These are phyloP conservation scores for Annulohypoxylon moriforme DNA, from an alignment of 495 filamentous ascomycete genomes.

Conservation along the genomic window DNA sequence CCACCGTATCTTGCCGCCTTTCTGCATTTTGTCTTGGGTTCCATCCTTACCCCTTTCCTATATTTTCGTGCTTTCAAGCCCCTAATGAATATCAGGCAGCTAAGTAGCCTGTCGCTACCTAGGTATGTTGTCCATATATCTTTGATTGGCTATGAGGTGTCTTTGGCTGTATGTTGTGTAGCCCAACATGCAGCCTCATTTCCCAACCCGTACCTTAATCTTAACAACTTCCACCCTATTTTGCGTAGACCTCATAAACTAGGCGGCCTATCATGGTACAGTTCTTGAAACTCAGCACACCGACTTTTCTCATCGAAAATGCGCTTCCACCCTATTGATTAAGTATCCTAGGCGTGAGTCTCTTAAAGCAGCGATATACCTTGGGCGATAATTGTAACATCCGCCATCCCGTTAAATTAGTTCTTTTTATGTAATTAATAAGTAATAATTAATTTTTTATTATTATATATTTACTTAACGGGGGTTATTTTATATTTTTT, in stretches of 20 bases:
- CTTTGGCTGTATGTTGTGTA: constrained; percentile 9
- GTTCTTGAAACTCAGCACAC: not conserved
- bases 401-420: no score
- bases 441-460: no score
- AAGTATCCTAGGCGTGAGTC: constrained; percentile 30
- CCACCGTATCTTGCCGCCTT: not conserved
- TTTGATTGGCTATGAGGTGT: not conserved
- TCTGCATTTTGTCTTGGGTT: no score
- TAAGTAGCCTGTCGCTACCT: not conserved
- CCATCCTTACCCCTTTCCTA: not conserved
- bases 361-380: constrained; percentile 20
- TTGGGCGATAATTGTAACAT: no score
- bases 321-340: constrained; percentile 35
- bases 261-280: constrained; percentile 16
- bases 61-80: not conserved
- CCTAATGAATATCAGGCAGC: not conserved
- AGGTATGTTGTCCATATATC: not conserved
- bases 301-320: not conserved
- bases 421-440: no score
- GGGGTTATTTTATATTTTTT: no score
- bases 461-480: no score
- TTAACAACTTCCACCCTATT: constrained; percentile 20
- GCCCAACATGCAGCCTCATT: constrained; percentile 23
- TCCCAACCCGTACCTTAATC: not conserved
- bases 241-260: constrained; percentile 20